Base-by-base conservation (phyloP, 306 rosid genomes). In the Parietaria judaica region DNA sequence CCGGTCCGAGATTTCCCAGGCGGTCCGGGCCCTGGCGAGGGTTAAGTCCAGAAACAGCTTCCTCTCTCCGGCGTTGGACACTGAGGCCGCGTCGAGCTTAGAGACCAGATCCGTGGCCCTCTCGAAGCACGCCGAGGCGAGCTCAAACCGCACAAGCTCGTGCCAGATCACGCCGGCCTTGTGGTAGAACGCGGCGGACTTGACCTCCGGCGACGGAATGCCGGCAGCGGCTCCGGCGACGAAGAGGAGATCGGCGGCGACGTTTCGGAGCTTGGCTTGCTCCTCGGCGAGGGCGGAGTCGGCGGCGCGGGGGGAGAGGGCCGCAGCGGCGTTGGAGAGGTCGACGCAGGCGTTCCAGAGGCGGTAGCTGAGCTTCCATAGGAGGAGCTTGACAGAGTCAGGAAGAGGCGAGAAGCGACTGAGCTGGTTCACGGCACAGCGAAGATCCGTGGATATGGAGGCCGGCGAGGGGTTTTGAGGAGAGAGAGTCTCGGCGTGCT, bases 321-420 rank as follows among this genome's bases (percentile, higher is more conserved):
- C 39, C 13, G 87, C 13, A 11, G 82, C 15, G 44, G 95, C 78
- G 73, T 92, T 92, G 70, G 94, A 84, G 76, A 88, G 83, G 59
- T 92, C 96, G 53, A 92, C 95, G 59, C 96, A 92, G 8, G 86
- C 78, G 54, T 92, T 92, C 98, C 98, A 92, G 71, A 92, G 95
- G 65, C 95, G 96, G 65, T 78, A 92, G 57, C 94, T 82, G 69
- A 92, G 88, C 61, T 92, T 92, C 98, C 96, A 92, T 15, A 88
- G 60, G 36, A 66, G 82, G 59, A 92, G 88, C 66, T 80, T 84
- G 56, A 72, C 31, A 5, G 92, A 72, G 78, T 84, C 81, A 4
- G 89, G 61, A 61, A 88, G 68, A 2, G 94, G 92, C 15, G 76
- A 58, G 46, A 60, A 70, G 47, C 80, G 94, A 56, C 68, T 73